These are phyloP conservation scores for Jimgerdemannia flammicorona DNA, from an alignment of 192 early-diverging fungal genomes.

Conservation along the genomic window DNA sequence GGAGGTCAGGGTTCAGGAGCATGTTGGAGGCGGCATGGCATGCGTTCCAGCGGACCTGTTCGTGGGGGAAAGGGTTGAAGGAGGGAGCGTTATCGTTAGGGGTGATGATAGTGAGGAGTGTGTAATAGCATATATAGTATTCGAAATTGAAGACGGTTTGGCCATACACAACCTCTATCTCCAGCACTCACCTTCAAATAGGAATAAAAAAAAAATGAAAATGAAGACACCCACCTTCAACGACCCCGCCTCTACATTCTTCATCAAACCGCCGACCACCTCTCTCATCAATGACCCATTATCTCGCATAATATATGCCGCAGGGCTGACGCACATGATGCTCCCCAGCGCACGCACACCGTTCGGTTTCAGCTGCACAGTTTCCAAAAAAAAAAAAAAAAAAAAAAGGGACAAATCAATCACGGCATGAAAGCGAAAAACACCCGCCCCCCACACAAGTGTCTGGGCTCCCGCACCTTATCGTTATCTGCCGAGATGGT, in stretches of 20 bases:
- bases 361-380: constrained; percentile 55
- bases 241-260: constrained; percentile 58
- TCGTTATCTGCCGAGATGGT: constrained; percentile 64
- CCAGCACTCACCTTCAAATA: too few species aligned
- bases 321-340: constrained; percentile 49
- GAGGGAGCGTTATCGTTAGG: not conserved
- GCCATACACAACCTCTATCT: too few species aligned
- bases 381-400: not conserved
- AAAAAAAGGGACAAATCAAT: constrained; percentile 1
- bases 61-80: constrained; percentile 1
- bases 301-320: constrained; percentile 27
- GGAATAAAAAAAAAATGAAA: not conserved
- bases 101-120: not conserved
- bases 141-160: too few species aligned
- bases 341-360: constrained; percentile 71
- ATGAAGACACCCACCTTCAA: constrained; percentile 46
- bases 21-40: constrained; percentile 67
- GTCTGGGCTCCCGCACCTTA: constrained; percentile 40
- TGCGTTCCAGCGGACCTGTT: constrained; percentile 74
- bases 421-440: not conserved
- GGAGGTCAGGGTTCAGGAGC: constrained; percentile 48
- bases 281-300: constrained; percentile 36
- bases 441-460: too few species aligned
- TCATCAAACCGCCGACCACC: constrained; percentile 43
- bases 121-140: not conserved